Evolutionary conservation across 805 yeast genomes (phyloP).

Genomic region (Cyberlindnera sargentensis): DNA sequence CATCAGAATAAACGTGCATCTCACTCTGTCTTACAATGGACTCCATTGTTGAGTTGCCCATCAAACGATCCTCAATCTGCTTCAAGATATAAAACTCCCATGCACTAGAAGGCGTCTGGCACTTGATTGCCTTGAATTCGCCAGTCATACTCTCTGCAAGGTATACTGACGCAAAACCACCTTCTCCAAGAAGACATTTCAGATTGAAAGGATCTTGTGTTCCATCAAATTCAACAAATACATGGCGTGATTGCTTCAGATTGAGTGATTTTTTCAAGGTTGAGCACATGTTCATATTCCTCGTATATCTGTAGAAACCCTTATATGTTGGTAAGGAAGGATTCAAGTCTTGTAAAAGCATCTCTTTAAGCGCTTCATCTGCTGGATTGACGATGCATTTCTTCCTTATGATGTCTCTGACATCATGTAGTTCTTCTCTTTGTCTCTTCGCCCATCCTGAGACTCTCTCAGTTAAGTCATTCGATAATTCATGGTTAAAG

Average conservation of each 20-base stretch:
- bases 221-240: constrained; percentile 38
- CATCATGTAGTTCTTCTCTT: constrained; percentile 1
- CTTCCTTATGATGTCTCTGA: constrained; percentile 2
- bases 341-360: constrained; percentile 31
- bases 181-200: constrained; percentile 58
- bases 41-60: constrained; percentile 19
- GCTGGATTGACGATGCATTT: constrained; percentile 36
- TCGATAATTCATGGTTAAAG: constrained; percentile 24
- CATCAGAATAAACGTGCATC: constrained; percentile 33
- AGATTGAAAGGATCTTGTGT: constrained; percentile 41
- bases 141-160: constrained; percentile 58
- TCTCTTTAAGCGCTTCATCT: constrained; percentile 32
- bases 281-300: constrained; percentile 28
- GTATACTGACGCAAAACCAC: constrained; percentile 77
- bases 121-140: constrained; percentile 56
- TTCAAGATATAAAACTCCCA: constrained; percentile 80
- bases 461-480: constrained; percentile 30
- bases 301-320: constrained; percentile 27
- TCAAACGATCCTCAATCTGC: constrained; percentile 42
- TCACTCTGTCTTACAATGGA: constrained; percentile 46
- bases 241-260: constrained; percentile 22
- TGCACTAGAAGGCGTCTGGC: constrained; percentile 57
- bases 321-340: constrained; percentile 29
- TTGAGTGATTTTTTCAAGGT: constrained; percentile 30
- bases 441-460: neutral